Evolutionary conservation across 108 stramenopile genomes (phyloP), one percentile per base, ranked within the genome.

Genomic region (Pelagomonas calceolata): DNA sequence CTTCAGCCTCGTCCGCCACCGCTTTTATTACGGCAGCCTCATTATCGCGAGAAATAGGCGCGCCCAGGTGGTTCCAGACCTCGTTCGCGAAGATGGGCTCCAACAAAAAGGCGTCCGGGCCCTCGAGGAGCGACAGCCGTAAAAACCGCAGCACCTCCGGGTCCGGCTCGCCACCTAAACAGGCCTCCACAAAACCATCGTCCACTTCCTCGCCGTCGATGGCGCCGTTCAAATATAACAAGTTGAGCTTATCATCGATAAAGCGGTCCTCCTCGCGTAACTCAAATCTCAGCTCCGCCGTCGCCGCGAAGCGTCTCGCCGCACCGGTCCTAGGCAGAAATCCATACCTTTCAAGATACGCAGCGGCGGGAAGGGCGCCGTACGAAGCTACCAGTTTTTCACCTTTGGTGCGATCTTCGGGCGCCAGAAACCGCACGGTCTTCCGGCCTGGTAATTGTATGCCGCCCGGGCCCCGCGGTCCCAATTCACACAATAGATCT

Each of bases 81-180:
- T 95, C 92, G 65, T 88, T 87, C 16, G 92, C 81, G 82, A 95
- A 95, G 36, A 95, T 89, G 35, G 86, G 87, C 78, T 95, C 95
- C 73, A 95, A 75, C 68, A 95, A 80, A 66, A 95, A 95, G 14
- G 95, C 91, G 75, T 94, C 93, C 70, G 85, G 81, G n/a, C 85
- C 86, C 36, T 87, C 85, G 75, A 94, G 65, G 66, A 83, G 76
- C 39, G 75, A 79, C 67, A 95, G 73, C 67, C 95, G 79, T 21
- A 91, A 72, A 75, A 93, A 95, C 70, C 91, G 92, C 36, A 93
- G 79, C 88, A 92, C 87, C 74, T 89, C 89, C 12, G 84, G 89
- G 81, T 93, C 92, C 0, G 91, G 91, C 68, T 86, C 82, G 74
- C 76, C 70, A 34, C 74, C 34, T 43, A 60, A 39, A 70, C 36